phyloP scores from a whole-genome alignment of 129 eudicot genomes.

The Flaveria sonorensis region DNA sequence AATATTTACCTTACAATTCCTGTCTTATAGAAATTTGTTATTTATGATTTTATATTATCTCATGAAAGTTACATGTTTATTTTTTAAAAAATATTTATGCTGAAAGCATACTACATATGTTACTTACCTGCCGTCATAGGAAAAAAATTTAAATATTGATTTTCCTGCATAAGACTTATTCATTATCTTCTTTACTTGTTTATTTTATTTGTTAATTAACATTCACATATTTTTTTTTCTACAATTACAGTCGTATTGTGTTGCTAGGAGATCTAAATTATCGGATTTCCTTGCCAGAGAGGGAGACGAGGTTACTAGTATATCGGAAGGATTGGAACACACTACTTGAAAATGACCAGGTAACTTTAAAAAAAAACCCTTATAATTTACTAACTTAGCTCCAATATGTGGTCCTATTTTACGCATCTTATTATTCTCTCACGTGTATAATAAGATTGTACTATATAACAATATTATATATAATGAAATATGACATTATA shows the following conservation, averaged over 20 bases:
- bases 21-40: too few species aligned
- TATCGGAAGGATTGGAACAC: slow-evolving; percentile 64
- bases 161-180: too few species aligned
- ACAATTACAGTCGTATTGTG: slow-evolving; percentile 54
- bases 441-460: not conserved
- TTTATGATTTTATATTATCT: too few species aligned
- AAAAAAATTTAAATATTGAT: too few species aligned
- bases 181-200: not conserved
- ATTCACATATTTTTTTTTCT: not conserved
- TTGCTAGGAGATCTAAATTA: slow-evolving; percentile 79
- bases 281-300: slow-evolving; percentile 69
- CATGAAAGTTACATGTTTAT: too few species aligned
- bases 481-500: not conserved
- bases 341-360: slow-evolving; percentile 77
- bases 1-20: too few species aligned
- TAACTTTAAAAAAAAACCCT: slow-evolving; percentile 23
- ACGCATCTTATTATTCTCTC: too few species aligned
- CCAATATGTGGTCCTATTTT: too few species aligned
- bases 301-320: slow-evolving; percentile 53
- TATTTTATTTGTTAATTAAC: not conserved
- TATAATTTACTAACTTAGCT: too few species aligned
- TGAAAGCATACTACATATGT: too few species aligned
- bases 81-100: too few species aligned
- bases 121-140: too few species aligned
- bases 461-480: not conserved